Percentiles rank a stretch among this genome's conserved stretches.
Conservation (phyloP, 2,329 filamentous ascomycete species). For the Mollisiaceae sp. region DNA sequence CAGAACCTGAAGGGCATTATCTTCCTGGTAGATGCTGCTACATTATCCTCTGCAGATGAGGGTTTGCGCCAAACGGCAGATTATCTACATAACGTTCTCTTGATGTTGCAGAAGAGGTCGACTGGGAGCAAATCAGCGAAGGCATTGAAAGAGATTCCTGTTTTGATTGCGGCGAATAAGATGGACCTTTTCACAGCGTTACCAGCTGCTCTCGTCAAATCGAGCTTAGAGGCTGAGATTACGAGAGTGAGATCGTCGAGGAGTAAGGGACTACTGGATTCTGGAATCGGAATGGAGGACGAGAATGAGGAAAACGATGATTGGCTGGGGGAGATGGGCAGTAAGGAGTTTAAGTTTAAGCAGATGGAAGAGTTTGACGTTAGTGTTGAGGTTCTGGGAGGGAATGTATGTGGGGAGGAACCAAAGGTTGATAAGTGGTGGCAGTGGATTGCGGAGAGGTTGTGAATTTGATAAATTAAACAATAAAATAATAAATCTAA, state of each 20-base stretch:
- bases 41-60: slow-evolving; percentile 60
- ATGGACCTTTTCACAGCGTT: slow-evolving; percentile 93
- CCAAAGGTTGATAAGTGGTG: slow-evolving; percentile 85
- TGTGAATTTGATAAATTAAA: slow-evolving; percentile 51
- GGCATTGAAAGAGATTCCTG: slow-evolving; percentile 64
- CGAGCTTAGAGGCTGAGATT: slow-evolving; percentile 79
- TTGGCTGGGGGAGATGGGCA: slow-evolving; percentile 82
- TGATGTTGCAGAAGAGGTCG: slow-evolving; percentile 77
- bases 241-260: slow-evolving; percentile 76
- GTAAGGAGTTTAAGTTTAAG: slow-evolving; percentile 77
- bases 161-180: slow-evolving; percentile 93
- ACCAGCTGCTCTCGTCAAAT: slow-evolving; percentile 76
- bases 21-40: slow-evolving; percentile 87
- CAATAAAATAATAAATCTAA: neutral
- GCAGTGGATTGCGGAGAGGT: slow-evolving; percentile 81
- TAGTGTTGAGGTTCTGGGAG: slow-evolving; percentile 76
- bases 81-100: slow-evolving; percentile 89
- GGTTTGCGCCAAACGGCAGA: slow-evolving; percentile 74
- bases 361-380: slow-evolving; percentile 86
- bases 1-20: slow-evolving; percentile 73
- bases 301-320: slow-evolving; percentile 74
- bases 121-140: slow-evolving; percentile 60
- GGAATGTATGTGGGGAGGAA: slow-evolving; percentile 69
- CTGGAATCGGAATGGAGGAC: slow-evolving; percentile 72
- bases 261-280: slow-evolving; percentile 82